Evolutionary conservation across 2,329 filamentous ascomycete species (phyloP).

Genomic region (Stachybotrys chartarum): DNA sequence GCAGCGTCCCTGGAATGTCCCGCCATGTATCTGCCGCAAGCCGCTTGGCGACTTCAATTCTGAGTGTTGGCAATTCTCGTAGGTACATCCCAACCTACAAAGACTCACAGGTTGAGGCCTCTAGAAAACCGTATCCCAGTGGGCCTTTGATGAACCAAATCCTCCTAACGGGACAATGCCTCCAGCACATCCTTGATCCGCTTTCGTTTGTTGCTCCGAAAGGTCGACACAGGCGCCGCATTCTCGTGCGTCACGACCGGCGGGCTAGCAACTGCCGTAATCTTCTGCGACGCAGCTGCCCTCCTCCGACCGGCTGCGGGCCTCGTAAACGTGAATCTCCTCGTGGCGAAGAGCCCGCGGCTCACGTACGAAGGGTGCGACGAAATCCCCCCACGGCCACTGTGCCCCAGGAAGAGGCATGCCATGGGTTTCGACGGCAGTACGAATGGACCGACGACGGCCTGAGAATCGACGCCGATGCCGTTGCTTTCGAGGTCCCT

Average conservation of each 20-base stretch:
- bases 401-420: constrained; percentile 29
- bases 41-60: too few species aligned
- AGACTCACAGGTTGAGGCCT: too few species aligned
- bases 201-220: constrained; percentile 24
- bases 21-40: too few species aligned
- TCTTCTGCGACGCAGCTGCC: not conserved
- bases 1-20: too few species aligned
- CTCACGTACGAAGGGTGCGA: constrained; percentile 27
- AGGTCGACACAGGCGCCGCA: constrained; percentile 6
- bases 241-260: not conserved
- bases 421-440: constrained; percentile 31
- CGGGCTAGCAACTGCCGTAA: not conserved
- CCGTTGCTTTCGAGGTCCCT: constrained; percentile 20
- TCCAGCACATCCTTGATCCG: constrained; percentile 26
- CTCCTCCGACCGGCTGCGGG: constrained; percentile 4
- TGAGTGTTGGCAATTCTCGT: too few species aligned
- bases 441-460: constrained; percentile 26
- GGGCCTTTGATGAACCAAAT: not conserved
- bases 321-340: constrained; percentile 25
- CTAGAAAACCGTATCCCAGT: too few species aligned
- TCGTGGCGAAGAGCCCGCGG: constrained; percentile 24
- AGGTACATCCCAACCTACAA: too few species aligned
- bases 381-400: constrained; percentile 23
- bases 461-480: constrained; percentile 14
- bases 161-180: constrained; percentile 10